phyloP scores from a whole-genome alignment of 176 grass and related monocot genomes.

The Rhynchospora breviuscula region DNA sequence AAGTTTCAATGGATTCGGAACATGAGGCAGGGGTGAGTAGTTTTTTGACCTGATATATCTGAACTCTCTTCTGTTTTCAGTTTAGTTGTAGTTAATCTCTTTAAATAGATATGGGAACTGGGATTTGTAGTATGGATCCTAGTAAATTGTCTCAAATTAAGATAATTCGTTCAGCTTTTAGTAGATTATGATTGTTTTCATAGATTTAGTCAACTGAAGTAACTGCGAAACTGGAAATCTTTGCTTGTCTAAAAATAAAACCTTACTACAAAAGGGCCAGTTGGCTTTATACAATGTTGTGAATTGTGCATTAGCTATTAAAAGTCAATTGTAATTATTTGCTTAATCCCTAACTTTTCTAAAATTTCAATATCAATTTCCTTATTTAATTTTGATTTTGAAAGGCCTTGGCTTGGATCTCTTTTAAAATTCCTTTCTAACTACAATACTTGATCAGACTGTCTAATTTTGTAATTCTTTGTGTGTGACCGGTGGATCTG shows the following conservation, averaged over 20 bases:
- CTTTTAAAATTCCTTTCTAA: neutral
- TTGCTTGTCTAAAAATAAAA: neutral
- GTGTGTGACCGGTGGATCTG: neutral
- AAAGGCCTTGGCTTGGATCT: neutral
- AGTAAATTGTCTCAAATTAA: neutral
- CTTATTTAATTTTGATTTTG: conserved; percentile 3
- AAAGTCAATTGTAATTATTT: neutral
- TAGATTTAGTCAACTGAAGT: neutral
- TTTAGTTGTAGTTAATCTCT: neutral
- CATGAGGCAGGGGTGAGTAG: conserved; percentile 15
- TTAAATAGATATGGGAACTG: neutral
- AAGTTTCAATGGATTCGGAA: conserved; percentile 12
- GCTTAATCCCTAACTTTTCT: neutral
- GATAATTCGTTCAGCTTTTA: neutral
- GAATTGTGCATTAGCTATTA: neutral
- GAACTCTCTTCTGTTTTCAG: neutral
- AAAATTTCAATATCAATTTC: neutral
- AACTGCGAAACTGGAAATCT: neutral
- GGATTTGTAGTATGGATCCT: neutral
- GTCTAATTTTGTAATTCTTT: neutral
- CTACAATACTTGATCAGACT: neutral
- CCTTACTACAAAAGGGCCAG: neutral
- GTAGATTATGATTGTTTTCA: neutral
- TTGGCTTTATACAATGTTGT: neutral
- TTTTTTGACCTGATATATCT: neutral